Evolutionary conservation across 73 alveolate species (phyloP).

Genomic region (Tetrahymena elliotti): DNA sequence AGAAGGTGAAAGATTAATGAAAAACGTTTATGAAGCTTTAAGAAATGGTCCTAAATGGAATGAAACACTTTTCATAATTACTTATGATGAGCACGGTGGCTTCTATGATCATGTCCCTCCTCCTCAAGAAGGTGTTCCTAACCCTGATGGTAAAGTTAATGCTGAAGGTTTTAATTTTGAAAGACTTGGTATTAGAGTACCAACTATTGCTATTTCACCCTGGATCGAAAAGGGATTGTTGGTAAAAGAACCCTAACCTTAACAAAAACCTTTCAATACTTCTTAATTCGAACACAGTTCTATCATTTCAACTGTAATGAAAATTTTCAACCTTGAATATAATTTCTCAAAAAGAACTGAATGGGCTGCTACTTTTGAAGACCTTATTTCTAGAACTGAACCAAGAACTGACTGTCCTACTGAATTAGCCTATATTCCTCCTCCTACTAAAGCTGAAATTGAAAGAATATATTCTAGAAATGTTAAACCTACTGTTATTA

Average conservation of each 20-base stretch:
- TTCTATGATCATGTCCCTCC: background rate
- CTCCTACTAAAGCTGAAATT: background rate
- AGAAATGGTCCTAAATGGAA: constrained; percentile 2
- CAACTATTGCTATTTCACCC: background rate
- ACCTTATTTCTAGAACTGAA: background rate
- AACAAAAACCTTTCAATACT: background rate
- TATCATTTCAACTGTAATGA: background rate
- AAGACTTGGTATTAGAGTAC: background rate
- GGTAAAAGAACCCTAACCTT: background rate
- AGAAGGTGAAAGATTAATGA: constrained; percentile 6
- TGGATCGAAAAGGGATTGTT: background rate
- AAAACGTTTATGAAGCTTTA: background rate
- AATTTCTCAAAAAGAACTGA: background rate
- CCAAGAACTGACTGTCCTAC: constrained; percentile 7
- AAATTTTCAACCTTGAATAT: background rate
- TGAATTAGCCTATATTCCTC: background rate
- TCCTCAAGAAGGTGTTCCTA: background rate
- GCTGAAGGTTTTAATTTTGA: background rate
- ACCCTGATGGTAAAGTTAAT: background rate
- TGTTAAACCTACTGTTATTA: background rate
- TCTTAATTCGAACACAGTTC: background rate
- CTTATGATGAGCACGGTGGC: background rate
- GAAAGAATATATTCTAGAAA: background rate
- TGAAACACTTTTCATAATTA: background rate
- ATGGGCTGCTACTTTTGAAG: constrained; percentile 12